phyloP scores from a whole-genome alignment of 2,329 filamentous ascomycete species.

The Colletotrichum tamarilloi region DNA sequence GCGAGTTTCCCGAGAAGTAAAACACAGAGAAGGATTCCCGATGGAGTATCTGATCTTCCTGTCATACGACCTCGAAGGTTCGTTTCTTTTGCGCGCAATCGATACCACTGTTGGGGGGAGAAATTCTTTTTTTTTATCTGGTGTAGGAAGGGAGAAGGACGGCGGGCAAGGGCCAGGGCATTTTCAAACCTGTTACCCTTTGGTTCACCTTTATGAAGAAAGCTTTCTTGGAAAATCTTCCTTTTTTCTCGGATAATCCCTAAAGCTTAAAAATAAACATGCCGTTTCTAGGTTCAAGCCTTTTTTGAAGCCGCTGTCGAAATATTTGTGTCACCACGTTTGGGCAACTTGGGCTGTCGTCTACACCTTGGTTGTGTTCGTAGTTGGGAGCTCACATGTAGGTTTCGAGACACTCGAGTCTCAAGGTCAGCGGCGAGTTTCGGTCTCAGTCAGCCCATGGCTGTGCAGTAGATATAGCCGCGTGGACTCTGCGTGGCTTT shows the following conservation, averaged over 20 bases:
- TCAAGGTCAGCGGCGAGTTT: too few species aligned
- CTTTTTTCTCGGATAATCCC: constrained; percentile 15
- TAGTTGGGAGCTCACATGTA: too few species aligned
- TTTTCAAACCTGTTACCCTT: not conserved
- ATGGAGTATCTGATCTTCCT: not conserved
- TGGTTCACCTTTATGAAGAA: not conserved
- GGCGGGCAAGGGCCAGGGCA: too few species aligned
- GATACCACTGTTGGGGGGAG: constrained; percentile 24
- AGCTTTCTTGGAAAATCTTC: constrained; percentile 1
- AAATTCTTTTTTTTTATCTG: not conserved
- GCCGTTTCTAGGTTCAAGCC: not conserved
- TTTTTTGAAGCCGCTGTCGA: not conserved
- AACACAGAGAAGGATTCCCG: not conserved
- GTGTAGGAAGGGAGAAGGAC: not conserved
- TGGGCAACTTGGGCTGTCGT: not conserved
- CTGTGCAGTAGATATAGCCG: not conserved
- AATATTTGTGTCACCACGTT: not conserved
- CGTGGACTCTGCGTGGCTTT: not conserved
- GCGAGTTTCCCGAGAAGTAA: not conserved
- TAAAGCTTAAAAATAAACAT: constrained; percentile 26
- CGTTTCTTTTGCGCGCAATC: not conserved
- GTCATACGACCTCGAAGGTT: constrained; percentile 18
- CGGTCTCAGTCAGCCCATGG: too few species aligned
- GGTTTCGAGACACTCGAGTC: too few species aligned
- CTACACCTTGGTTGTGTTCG: not conserved